Percentiles rank a stretch among this genome's conserved stretches.
phyloP scores from a whole-genome alignment of 75 land plant genomes.

The Ceratopteris richardii region DNA sequence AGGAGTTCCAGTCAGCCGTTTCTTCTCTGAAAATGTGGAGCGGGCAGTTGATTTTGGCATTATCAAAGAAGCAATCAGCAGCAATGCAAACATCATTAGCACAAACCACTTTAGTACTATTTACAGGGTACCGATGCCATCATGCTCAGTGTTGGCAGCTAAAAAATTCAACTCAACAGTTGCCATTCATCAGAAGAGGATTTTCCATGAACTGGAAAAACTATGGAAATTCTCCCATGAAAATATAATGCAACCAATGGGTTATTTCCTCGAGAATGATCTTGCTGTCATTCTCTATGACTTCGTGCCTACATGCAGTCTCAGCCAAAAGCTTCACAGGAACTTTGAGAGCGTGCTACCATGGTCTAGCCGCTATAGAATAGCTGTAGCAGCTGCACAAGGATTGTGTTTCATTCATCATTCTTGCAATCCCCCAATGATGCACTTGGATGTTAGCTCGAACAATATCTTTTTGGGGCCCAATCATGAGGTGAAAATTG shows the following conservation, averaged over 20 bases:
- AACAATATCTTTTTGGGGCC: conserved; percentile 60
- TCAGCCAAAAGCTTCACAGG: conserved; percentile 56
- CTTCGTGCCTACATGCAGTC: conserved; percentile 56
- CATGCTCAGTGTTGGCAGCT: conserved; percentile 54
- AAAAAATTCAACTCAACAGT: conserved; percentile 56
- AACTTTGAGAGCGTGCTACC: conserved; percentile 5
- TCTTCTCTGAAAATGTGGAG: conserved; percentile 49
- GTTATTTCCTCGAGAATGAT: conserved; percentile 64
- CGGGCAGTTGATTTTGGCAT: conserved; percentile 56
- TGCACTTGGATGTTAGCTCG: conserved; percentile 74
- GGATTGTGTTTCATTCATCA: conserved; percentile 79
- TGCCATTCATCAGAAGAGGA: conserved; percentile 55
- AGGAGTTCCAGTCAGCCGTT: conserved; percentile 29
- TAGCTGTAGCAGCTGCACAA: conserved; percentile 73
- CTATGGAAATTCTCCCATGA: conserved; percentile 53
- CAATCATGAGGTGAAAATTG: conserved; percentile 48
- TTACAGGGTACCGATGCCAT: conserved; percentile 75
- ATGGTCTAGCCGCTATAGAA: conserved; percentile 50
- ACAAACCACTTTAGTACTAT: conserved; percentile 61
- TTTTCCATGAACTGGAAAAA: conserved; percentile 70
- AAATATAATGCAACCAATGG: conserved; percentile 59
- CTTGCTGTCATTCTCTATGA: conserved; percentile 57
- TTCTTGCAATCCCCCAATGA: conserved; percentile 39
- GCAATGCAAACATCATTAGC: conserved; percentile 55
- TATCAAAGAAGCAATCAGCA: conserved; percentile 50